These are phyloP conservation scores for Penicillium psychrosexuale DNA, from an alignment of 2,329 filamentous ascomycete genomes.

Conservation along the genomic window DNA sequence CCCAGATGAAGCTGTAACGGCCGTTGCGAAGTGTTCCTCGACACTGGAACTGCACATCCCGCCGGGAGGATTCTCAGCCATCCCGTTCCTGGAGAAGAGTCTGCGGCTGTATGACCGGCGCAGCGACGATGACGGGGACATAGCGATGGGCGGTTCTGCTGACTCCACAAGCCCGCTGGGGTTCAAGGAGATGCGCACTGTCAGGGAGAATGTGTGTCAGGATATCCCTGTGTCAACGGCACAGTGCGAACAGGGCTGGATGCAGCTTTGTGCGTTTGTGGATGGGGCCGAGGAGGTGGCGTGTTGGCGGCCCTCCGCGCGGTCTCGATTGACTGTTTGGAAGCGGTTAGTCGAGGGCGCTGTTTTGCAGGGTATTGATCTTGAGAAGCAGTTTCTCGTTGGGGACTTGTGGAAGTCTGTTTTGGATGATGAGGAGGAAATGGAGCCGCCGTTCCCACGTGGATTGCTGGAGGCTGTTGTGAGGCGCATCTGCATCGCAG, in stretches of 20 bases:
- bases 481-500: conserved; percentile 32
- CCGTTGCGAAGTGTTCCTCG: conserved; percentile 46
- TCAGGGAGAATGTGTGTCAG: conserved; percentile 44
- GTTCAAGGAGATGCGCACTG: conserved; percentile 24
- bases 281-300: conserved; percentile 23
- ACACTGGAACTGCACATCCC: conserved; percentile 45
- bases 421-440: conserved; percentile 33
- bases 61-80: conserved; percentile 31
- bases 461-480: conserved; percentile 40
- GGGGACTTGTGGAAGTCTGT: conserved; percentile 41
- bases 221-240: conserved; percentile 53
- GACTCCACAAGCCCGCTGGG: conserved; percentile 27
- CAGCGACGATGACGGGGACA: conserved; percentile 19
- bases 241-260: conserved; percentile 53
- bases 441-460: conserved; percentile 31
- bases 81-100: conserved; percentile 29
- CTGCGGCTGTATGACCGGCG: conserved; percentile 31
- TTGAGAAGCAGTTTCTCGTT: conserved; percentile 43
- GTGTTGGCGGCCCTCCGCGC: conserved; percentile 50
- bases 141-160: conserved; percentile 18
- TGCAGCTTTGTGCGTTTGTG: conserved; percentile 54
- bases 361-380: conserved; percentile 40
- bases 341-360: conserved; percentile 40
- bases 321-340: conserved; percentile 51
- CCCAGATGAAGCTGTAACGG: conserved; percentile 34